A percentile compares a stretch with the other conserved stretches of the same genome.
Conservation (phyloP, 345 rosid genomes). For the Populus tremula region DNA sequence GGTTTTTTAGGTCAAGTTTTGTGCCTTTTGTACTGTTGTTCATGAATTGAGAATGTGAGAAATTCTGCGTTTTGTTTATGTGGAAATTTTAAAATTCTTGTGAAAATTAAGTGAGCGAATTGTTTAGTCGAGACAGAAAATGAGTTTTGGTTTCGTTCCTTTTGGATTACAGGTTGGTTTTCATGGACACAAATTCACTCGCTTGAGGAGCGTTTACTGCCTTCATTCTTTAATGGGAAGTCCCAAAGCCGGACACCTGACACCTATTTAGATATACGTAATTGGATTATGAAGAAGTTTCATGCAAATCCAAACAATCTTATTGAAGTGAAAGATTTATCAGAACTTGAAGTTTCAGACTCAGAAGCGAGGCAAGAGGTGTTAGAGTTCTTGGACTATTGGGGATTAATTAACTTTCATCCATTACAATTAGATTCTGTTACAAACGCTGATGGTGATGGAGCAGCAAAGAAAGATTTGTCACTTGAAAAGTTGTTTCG, state of each 20-base stretch:
- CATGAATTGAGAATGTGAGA: not conserved
- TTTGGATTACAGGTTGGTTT: conserved; percentile 74
- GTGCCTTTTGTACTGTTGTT: not conserved
- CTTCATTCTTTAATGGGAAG: conserved; percentile 88
- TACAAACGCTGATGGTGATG: conserved; percentile 38
- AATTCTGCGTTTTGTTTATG: not conserved
- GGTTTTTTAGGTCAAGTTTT: not conserved
- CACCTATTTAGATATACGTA: conserved; percentile 72
- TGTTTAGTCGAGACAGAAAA: conserved; percentile 2
- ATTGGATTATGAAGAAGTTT: conserved; percentile 80
- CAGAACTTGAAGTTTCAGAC: conserved; percentile 76
- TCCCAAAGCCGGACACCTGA: conserved; percentile 57
- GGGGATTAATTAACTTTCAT: conserved; percentile 98
- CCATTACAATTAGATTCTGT: conserved; percentile 60
- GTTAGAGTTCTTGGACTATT: conserved; percentile 90
- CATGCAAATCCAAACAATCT: conserved; percentile 59
- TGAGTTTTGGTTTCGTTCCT: not conserved
- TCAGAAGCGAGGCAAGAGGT: conserved; percentile 81
- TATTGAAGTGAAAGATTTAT: conserved; percentile 67
- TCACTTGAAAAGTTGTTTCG: conserved; percentile 69
- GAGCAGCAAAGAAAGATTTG: conserved; percentile 37
- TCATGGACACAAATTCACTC: conserved; percentile 80
- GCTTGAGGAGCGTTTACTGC: conserved; percentile 75
- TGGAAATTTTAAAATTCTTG: not conserved
- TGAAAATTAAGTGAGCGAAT: not conserved